Conservation (phyloP, 805 yeast genomes). For the Candida odintsovae region DNA sequence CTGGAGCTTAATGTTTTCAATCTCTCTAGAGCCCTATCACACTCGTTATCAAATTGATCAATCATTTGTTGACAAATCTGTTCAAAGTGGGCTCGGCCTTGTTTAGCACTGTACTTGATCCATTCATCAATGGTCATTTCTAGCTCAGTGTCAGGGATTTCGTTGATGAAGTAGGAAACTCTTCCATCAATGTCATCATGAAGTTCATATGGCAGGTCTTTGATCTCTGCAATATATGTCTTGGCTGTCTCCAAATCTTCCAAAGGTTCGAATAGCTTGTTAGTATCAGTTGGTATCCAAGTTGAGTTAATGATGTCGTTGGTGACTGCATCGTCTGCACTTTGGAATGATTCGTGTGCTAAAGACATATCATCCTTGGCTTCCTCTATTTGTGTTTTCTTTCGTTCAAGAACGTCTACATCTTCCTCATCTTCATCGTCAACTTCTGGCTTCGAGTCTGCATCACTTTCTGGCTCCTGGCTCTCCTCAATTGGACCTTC, state of each 20-base stretch:
- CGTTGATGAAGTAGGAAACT: constrained; percentile 55
- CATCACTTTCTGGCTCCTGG: neutral
- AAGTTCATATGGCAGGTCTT: constrained; percentile 27
- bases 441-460: neutral
- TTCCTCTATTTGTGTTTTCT: neutral
- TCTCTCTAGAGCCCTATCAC: constrained; percentile 41
- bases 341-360: constrained; percentile 3
- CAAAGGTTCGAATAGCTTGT: constrained; percentile 20
- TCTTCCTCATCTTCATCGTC: neutral
- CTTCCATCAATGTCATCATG: constrained; percentile 64
- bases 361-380: neutral
- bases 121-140: constrained; percentile 68
- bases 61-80: constrained; percentile 44
- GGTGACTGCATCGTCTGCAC: constrained; percentile 3
- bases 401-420: neutral
- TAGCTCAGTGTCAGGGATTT: constrained; percentile 66
- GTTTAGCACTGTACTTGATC: constrained; percentile 51
- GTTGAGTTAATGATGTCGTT: neutral
- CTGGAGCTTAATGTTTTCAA: constrained; percentile 26
- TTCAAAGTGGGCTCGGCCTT: constrained; percentile 43
- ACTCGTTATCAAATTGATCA: constrained; percentile 40
- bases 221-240: constrained; percentile 16
- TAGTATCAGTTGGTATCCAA: constrained; percentile 28
- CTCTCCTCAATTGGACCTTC: neutral
- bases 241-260: constrained; percentile 29